Conservation (phyloP, 192 early-diverging fungal species). For the Mortierella antarctica region DNA sequence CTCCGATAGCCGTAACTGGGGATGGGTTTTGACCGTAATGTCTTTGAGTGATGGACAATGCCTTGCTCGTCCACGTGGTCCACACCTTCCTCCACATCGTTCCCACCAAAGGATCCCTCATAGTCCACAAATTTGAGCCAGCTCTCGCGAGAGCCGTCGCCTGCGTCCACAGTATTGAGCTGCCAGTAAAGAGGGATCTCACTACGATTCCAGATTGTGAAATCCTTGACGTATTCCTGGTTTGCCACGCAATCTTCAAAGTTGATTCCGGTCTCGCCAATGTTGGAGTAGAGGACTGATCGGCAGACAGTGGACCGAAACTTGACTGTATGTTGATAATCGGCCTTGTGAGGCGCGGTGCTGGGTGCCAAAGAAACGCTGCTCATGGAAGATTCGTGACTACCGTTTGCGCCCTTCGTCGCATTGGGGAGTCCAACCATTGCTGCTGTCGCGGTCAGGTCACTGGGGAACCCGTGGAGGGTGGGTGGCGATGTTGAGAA, state of each 20-base stretch:
- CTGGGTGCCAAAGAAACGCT: not conserved
- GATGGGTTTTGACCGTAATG: constrained; percentile 65
- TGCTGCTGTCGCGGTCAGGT: not conserved
- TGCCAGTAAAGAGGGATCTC: constrained; percentile 94
- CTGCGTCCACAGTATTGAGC: constrained; percentile 76
- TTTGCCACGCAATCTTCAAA: constrained; percentile 96
- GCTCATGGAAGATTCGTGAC: not conserved
- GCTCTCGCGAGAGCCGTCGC: constrained; percentile 61
- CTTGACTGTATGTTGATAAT: constrained; percentile 74
- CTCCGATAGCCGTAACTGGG: constrained; percentile 74
- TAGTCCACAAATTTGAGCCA: constrained; percentile 83
- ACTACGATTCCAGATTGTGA: constrained; percentile 89
- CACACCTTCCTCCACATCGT: constrained; percentile 36
- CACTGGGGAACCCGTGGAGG: constrained; percentile 11
- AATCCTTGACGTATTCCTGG: constrained; percentile 89
- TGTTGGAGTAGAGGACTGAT: constrained; percentile 93
- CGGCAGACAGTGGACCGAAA: constrained; percentile 88
- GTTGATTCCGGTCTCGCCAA: constrained; percentile 89
- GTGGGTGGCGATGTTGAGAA: constrained; percentile 12
- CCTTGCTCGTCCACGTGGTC: constrained; percentile 43
- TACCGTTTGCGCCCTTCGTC: not conserved
- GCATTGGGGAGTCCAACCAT: constrained; percentile 10
- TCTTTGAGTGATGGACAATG: constrained; percentile 27
- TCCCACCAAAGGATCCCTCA: constrained; percentile 62
- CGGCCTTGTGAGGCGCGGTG: constrained; percentile 47